These are phyloP conservation scores for Reticulascus tulasneorum DNA, from an alignment of 2,329 filamentous ascomycete species.

Conservation along the genomic window DNA sequence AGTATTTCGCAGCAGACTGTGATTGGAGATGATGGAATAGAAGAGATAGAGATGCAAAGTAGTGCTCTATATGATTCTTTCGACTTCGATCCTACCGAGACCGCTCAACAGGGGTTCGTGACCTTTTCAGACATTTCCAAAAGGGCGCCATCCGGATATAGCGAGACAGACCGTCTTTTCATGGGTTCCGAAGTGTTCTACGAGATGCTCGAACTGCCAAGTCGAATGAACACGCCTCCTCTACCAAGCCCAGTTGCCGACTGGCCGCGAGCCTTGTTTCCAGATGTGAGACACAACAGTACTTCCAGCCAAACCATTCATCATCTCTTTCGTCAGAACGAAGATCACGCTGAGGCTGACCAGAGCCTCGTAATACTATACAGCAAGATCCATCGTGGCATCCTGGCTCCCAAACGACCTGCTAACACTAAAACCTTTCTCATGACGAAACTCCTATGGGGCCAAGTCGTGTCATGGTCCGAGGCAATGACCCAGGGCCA, in stretches of 20 bases:
- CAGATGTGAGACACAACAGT: background rate
- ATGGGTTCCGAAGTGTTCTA: too few species aligned
- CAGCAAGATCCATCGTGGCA: background rate
- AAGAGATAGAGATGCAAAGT: background rate
- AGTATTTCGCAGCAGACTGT: background rate
- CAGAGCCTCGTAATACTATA: background rate
- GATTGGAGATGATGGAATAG: background rate
- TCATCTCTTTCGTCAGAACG: background rate
- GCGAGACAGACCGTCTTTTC: too few species aligned
- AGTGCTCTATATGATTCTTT: too few species aligned
- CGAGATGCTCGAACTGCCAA: too few species aligned
- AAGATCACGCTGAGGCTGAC: background rate
- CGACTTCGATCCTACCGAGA: too few species aligned
- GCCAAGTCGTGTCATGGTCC: slow-evolving; percentile 20
- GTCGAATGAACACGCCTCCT: too few species aligned
- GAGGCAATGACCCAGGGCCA: slow-evolving; percentile 15
- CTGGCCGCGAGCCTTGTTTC: background rate
- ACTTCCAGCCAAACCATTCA: background rate
- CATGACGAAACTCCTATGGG: slow-evolving; percentile 16
- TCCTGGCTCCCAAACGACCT: slow-evolving; percentile 1
- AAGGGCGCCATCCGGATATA: too few species aligned
- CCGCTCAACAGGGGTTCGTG: too few species aligned
- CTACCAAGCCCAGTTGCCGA: too few species aligned
- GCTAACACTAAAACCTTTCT: slow-evolving; percentile 13
- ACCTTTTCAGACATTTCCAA: too few species aligned